Conservation (phyloP, 75 land plant species). For the Pinus tabuliformis region DNA sequence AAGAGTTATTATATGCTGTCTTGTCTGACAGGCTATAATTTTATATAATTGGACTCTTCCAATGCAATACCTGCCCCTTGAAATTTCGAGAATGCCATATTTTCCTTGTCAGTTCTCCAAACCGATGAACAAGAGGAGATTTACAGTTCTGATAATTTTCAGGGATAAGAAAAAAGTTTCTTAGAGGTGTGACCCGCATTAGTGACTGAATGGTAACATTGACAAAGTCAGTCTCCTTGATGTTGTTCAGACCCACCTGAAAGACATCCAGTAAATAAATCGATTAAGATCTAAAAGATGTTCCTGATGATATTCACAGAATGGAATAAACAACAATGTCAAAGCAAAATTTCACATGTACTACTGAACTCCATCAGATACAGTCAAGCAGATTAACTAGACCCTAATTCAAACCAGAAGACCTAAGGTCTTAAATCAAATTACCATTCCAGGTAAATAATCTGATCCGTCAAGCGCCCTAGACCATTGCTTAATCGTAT, state of each 20-base stretch:
- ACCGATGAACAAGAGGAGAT: conserved; percentile 96
- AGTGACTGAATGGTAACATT: conserved; percentile 96
- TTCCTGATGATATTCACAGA: not conserved
- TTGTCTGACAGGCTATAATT: not conserved
- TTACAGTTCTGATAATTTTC: conserved; percentile 81
- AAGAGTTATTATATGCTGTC: not conserved
- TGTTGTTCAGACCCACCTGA: conserved; percentile 97
- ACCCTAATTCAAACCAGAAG: not conserved
- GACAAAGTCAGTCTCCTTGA: conserved; percentile 95
- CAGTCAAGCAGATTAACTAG: not conserved
- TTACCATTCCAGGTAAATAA: conserved; percentile 98
- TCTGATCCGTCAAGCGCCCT: conserved; percentile 98
- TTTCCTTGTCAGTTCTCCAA: conserved; percentile 95
- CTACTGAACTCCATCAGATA: not conserved
- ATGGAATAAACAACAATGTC: not conserved
- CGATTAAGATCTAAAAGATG: not conserved
- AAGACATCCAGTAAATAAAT: not conserved
- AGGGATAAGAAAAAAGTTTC: conserved; percentile 91
- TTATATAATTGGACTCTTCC: not conserved
- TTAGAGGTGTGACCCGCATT: conserved; percentile 94
- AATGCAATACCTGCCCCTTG: conserved; percentile 83
- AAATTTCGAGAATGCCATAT: conserved; percentile 97
- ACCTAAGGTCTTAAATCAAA: not conserved
- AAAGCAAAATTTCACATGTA: not conserved
- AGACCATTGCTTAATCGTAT: conserved; percentile 89